Conservation (phyloP, 768 basidiomycete species). For the Hebeloma cylindrosporum region DNA sequence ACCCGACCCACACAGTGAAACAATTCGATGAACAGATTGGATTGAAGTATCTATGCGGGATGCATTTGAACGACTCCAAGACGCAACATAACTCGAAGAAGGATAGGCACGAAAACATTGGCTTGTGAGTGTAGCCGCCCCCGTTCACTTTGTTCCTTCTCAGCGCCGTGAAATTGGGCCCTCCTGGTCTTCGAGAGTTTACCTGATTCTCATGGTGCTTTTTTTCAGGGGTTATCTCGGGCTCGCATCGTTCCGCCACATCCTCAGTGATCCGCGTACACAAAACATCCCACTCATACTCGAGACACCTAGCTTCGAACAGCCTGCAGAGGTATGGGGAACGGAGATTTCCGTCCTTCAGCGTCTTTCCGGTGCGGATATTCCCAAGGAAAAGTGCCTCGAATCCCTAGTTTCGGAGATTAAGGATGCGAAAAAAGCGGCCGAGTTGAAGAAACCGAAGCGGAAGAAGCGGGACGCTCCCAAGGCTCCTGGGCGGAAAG, state of each 20-base stretch:
- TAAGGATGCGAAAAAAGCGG: neutral
- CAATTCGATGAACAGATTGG: constrained; percentile 72
- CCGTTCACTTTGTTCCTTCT: neutral
- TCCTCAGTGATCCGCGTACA: constrained; percentile 67
- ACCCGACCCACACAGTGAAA: constrained; percentile 39
- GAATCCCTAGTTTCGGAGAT: neutral
- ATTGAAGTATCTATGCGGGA: constrained; percentile 69
- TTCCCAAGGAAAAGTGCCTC: neutral
- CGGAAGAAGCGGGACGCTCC: no score
- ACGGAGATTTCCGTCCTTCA: constrained; percentile 68
- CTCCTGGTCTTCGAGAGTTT: neutral
- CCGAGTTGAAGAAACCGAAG: no score
- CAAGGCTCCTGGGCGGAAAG: no score
- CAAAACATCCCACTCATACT: constrained; percentile 75
- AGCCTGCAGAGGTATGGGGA: constrained; percentile 62
- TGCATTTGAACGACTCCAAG: constrained; percentile 89
- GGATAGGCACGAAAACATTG: constrained; percentile 85
- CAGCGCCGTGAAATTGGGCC: no score
- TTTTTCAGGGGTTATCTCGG: constrained; percentile 62
- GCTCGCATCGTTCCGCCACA: constrained; percentile 58
- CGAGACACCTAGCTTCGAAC: constrained; percentile 76
- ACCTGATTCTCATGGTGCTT: neutral
- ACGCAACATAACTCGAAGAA: constrained; percentile 59
- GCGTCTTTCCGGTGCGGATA: constrained; percentile 29
- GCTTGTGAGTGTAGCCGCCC: constrained; percentile 51